These are phyloP conservation scores for Colletotrichum gloeosporioides DNA, from an alignment of 2,329 filamentous ascomycete species.

Conservation along the genomic window DNA sequence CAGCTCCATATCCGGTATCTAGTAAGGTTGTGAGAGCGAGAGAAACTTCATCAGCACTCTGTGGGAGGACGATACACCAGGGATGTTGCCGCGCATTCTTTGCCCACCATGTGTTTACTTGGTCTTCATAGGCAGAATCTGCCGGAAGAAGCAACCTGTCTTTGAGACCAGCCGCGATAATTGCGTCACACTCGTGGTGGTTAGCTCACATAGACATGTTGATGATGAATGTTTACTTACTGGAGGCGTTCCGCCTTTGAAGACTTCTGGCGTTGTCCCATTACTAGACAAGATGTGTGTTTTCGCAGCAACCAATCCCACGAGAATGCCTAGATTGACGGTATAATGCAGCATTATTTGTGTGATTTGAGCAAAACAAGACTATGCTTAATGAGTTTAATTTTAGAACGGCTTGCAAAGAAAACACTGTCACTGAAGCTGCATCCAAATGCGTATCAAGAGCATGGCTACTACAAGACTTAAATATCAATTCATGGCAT, in stretches of 20 bases:
- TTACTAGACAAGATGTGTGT: background rate
- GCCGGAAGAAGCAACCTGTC: background rate
- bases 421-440: background rate
- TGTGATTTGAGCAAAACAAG: background rate
- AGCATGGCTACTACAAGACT: background rate
- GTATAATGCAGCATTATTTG: background rate
- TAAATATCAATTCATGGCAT: background rate
- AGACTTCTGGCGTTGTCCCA: background rate
- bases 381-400: background rate
- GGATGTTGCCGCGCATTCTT: slow-evolving; percentile 24
- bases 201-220: background rate
- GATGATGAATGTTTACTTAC: background rate
- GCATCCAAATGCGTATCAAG: background rate
- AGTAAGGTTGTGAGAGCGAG: slow-evolving; percentile 13
- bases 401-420: accelerated
- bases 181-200: slow-evolving; percentile 3
- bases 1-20: slow-evolving; percentile 23
- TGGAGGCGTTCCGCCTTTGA: background rate
- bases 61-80: slow-evolving; percentile 30
- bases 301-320: background rate
- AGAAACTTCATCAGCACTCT: slow-evolving; percentile 27
- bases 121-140: slow-evolving; percentile 1
- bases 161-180: background rate
- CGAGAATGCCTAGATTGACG: background rate
- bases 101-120: slow-evolving; percentile 22